These are phyloP conservation scores for Salix purpurea DNA, from an alignment of 345 rosid species.

Conservation along the genomic window DNA sequence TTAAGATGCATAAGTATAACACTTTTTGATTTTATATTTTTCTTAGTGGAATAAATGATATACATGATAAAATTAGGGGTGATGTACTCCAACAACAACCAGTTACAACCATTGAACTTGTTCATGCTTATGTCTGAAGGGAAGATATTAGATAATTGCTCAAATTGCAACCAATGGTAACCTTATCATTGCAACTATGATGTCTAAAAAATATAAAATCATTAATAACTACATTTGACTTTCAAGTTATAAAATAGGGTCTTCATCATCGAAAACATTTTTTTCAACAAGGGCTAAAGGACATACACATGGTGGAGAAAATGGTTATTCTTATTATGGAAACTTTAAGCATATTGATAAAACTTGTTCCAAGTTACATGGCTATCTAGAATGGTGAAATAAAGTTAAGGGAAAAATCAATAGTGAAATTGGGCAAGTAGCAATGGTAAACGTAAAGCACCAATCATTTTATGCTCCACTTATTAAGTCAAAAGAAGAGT, in stretches of 20 bases:
- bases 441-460: neutral
- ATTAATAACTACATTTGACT: no score
- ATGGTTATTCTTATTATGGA: neutral
- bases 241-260: no score
- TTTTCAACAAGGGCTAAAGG: neutral
- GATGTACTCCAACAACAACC: neutral
- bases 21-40: neutral
- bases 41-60: neutral
- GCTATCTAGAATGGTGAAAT: neutral
- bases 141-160: neutral
- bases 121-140: neutral
- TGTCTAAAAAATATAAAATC: no score
- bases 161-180: no score
- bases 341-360: neutral
- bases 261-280: no score
- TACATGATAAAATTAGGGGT: neutral
- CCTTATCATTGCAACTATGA: no score
- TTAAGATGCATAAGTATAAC: neutral
- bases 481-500: no score
- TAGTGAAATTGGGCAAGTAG: neutral
- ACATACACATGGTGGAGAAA: neutral
- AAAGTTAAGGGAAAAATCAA: neutral
- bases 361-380: neutral
- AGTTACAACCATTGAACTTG: neutral
- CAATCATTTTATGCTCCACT: neutral